Evolutionary conservation across 1,139 yeast species (phyloP).

Genomic region (Saccharomyces pastorianus): DNA sequence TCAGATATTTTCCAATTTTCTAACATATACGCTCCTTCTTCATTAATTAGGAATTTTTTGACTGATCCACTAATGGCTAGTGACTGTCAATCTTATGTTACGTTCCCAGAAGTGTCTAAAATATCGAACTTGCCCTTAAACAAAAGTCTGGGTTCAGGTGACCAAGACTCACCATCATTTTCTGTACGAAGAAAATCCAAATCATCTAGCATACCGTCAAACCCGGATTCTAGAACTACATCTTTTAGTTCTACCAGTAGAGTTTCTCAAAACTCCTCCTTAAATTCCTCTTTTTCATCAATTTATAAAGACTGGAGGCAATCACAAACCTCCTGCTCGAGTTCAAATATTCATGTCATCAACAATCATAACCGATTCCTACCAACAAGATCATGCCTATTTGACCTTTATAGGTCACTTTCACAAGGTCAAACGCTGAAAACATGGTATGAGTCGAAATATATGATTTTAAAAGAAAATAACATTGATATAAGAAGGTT

Average conservation of each 20-base stretch:
- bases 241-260: constrained; percentile 11
- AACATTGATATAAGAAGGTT: constrained; percentile 78
- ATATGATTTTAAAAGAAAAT: constrained; percentile 47
- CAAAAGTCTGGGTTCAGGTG: constrained; percentile 1
- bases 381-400: constrained; percentile 58
- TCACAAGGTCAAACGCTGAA: constrained; percentile 71
- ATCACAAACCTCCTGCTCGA: constrained; percentile 20
- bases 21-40: constrained; percentile 84
- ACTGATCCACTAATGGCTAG: constrained; percentile 59
- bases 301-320: constrained; percentile 12
- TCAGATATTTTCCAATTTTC: constrained; percentile 84
- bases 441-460: constrained; percentile 73
- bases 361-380: constrained; percentile 31
- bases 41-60: constrained; percentile 61
- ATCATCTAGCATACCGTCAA: not conserved
- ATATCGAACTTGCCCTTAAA: constrained; percentile 26
- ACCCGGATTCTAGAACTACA: constrained; percentile 9
- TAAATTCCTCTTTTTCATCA: constrained; percentile 4
- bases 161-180: constrained; percentile 11
- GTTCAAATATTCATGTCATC: constrained; percentile 12
- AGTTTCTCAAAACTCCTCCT: constrained; percentile 4
- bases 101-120: constrained; percentile 28
- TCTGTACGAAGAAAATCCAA: constrained; percentile 1
- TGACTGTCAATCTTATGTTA: constrained; percentile 79
- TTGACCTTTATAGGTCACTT: constrained; percentile 67